Evolutionary conservation across 2,329 filamentous ascomycete genomes (phyloP).

Genomic region (Pyrenophora seminiperda): DNA sequence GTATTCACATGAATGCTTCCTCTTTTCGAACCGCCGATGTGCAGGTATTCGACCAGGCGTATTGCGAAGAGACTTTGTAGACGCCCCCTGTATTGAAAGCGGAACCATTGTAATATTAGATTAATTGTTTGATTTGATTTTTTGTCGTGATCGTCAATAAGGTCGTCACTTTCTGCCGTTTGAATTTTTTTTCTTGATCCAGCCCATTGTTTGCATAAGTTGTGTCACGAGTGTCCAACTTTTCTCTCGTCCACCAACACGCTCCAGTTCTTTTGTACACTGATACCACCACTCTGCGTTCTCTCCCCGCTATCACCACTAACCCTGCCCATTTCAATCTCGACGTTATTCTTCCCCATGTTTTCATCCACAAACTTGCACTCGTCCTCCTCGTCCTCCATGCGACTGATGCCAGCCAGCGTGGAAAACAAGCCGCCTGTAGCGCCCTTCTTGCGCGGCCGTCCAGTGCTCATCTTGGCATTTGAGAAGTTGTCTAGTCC

Average conservation of each 20-base stretch:
- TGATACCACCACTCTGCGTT: conserved; percentile 1
- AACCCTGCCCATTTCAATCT: conserved; percentile 14
- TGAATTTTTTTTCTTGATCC: not conserved
- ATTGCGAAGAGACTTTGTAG: too few species aligned
- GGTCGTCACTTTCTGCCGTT: too few species aligned
- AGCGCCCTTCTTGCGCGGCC: conserved; percentile 26
- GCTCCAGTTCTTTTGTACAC: conserved; percentile 15
- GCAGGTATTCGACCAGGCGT: too few species aligned
- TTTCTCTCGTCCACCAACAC: conserved; percentile 12
- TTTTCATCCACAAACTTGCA: conserved; percentile 17
- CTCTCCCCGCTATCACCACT: conserved; percentile 12
- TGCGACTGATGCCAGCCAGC: conserved; percentile 23
- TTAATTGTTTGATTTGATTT: too few species aligned
- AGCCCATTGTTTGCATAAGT: not conserved
- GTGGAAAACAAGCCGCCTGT: conserved; percentile 30
- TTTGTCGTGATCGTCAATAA: too few species aligned
- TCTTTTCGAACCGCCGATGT: too few species aligned
- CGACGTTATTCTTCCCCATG: conserved; percentile 14
- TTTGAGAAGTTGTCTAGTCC: not conserved
- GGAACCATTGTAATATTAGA: too few species aligned
- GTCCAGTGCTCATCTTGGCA: conserved; percentile 1
- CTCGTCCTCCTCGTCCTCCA: conserved; percentile 22
- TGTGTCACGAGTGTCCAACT: not conserved
- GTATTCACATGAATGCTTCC: too few species aligned
- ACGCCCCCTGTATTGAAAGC: too few species aligned